Evolutionary conservation across 768 basidiomycete species (phyloP), one percentile per base, ranked within the genome.

Genomic region (Rhodocollybia butyracea): DNA sequence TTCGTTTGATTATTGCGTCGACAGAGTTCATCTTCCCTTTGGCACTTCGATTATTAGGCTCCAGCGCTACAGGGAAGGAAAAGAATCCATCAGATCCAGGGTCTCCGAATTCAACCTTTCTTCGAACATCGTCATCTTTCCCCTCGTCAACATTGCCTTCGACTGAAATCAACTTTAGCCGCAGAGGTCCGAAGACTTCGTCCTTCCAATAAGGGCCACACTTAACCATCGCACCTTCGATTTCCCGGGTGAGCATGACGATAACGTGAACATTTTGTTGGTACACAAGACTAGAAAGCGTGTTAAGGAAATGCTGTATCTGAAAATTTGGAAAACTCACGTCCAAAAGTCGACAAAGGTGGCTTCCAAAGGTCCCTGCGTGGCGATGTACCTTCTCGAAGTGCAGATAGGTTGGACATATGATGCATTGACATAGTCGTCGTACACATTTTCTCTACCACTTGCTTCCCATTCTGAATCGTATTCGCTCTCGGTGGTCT

Each of bases 261-360:
- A 98, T 93, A 47, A 97, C 91, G 59, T 89, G 88, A 0, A 97
- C 90, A 60, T 91, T 88, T 69, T 98, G 94, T 65, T 98, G 92
- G 89, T 94, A 96, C 51, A 89, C 85, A 15, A 98, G 78, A 30
- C 91, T 92, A 34, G 57, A 7, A 3, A 40, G 13, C 50, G 57
- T 56, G 50, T 41, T 24, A 48, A n/a, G 13, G 26, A 26, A 21
- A 32, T 15, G 15, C 5, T 8, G 17, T 3, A 21, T 39, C 8
- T 3, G 31, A 11, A 12, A 24, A 19, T 13, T 12, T 22, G 30
- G 2, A 27, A 3, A 12, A 82, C 88, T 71, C 68, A 91, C 84
- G 88, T 91, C 95, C 95, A 98, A 64, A 98, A 98, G 67, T 98
- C 95, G 5, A 77, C 75, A 67, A 86, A 96, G 0, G 96, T 98